Evolutionary conservation across 164 flowering plant species (phyloP).

Genomic region (Umbellularia californica): DNA sequence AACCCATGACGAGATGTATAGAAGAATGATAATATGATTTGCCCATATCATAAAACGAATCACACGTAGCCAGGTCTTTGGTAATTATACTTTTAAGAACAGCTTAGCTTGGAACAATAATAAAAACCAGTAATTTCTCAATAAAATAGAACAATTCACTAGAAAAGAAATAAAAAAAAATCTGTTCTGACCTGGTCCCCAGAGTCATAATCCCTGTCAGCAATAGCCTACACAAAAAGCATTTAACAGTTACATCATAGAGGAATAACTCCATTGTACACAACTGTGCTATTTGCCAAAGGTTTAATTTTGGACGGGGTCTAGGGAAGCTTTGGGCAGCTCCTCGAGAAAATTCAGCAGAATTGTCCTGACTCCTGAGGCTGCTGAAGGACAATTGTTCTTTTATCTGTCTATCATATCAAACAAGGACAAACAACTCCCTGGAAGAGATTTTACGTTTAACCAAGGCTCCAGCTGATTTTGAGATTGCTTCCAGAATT

Average conservation of each 20-base stretch:
- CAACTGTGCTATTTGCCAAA: not conserved
- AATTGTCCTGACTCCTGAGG: not conserved
- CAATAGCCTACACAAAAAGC: conserved; percentile 56
- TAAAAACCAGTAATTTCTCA: not conserved
- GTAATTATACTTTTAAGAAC: too few relatives aligned
- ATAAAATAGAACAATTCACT: not conserved
- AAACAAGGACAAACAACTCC: not conserved
- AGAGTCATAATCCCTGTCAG: conserved; percentile 63
- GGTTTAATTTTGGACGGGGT: not conserved
- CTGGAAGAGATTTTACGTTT: not conserved
- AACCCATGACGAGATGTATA: too few relatives aligned
- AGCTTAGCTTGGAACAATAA: not conserved
- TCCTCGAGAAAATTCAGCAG: not conserved
- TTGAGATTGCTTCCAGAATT: not conserved
- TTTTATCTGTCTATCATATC: not conserved
- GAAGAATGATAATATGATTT: not conserved
- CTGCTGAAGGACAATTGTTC: not conserved
- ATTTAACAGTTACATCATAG: not conserved
- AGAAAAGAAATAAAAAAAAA: not conserved
- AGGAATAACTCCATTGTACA: not conserved
- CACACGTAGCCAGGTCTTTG: not conserved
- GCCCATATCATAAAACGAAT: not conserved
- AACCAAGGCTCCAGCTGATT: not conserved
- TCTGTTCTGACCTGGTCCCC: conserved; percentile 61
- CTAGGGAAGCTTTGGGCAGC: not conserved